Conservation (phyloP, 345 rosid genomes). For the Eutrema yunnanense region DNA sequence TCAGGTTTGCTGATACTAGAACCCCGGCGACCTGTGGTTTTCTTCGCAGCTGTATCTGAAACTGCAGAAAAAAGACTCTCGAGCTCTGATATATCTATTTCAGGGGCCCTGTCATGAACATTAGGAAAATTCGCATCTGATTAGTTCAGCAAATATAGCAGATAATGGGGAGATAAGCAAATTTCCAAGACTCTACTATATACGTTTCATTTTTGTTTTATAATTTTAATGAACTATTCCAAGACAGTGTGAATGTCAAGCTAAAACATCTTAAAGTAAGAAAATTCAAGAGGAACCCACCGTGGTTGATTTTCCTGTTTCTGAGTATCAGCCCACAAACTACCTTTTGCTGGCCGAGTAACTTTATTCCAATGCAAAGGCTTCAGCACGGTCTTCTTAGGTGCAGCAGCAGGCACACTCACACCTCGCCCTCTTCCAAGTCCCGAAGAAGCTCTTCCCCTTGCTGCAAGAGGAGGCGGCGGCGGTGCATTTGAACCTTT, state of each 20-base stretch:
- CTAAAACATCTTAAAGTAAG: constrained; percentile 2
- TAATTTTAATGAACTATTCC: neutral
- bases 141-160: neutral
- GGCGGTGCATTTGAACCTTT: constrained; percentile 57
- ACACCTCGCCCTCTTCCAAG: constrained; percentile 59
- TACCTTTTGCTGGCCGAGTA: constrained; percentile 83
- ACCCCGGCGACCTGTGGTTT: constrained; percentile 72
- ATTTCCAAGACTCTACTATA: neutral
- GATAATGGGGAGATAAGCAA: neutral
- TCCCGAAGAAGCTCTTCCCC: constrained; percentile 47
- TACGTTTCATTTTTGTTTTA: neutral
- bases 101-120: constrained; percentile 77
- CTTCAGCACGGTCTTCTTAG: constrained; percentile 66
- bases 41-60: constrained; percentile 59
- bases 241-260: neutral
- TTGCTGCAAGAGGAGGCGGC: constrained; percentile 66
- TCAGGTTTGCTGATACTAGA: constrained; percentile 79
- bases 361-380: constrained; percentile 98
- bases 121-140: neutral
- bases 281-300: constrained; percentile 34
- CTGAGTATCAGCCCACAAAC: constrained; percentile 94
- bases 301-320: constrained; percentile 78
- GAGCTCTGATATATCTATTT: constrained; percentile 95
- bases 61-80: constrained; percentile 91
- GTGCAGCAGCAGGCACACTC: constrained; percentile 40